Evolutionary conservation across 306 rosid genomes (phyloP), one percentile per base, ranked within the genome.

Genomic region (Leucaena leucocephala): DNA sequence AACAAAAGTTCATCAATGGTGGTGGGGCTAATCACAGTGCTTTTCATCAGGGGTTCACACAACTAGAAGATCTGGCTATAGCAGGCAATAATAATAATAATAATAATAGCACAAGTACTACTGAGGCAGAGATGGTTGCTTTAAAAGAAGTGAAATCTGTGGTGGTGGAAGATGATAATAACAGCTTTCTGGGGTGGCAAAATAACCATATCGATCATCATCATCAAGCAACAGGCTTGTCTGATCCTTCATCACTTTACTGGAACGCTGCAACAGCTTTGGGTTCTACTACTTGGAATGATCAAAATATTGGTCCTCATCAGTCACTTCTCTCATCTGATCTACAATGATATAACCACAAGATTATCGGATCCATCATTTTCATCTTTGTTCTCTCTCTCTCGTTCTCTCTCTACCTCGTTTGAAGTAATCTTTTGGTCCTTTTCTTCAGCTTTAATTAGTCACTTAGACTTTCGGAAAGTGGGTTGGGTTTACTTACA

Each of bases 231-330:
- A 77, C 85, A 22, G 87, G 80, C 7, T 64, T 87, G 38, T 86
- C 91, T 7, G 98, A 95, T 86, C 89, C 92, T 40, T 81, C 84
- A 1, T 82, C 84, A 8, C 86, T 84, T 75, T 92, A 89, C 82
- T 94, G 98, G 98, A 92, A 89, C 84, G 66, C 90, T 45, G 77
- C 89, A 79, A 75, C 86, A 48, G 54, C 75, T 71, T 44, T 84
- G 82, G 67, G 79, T 27, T 74, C 85, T 86, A 71, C 84, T 85
- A 74, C 84, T 88, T 95, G 98, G 98, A 89, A 78, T 74, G 97
- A 92, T 82, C 97, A 89, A 19, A 27, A 27, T 75, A 80, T 87
- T 58, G 93, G 93, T 55, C 85, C 52, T 94, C 97, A 46, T 94
- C 97, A 52, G 85, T 92, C 65, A 72, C 95, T 85, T 92, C 97